Evolutionary conservation across 108 stramenopile species (phyloP).

Genomic region (Phaeodactylum tricornutum): DNA sequence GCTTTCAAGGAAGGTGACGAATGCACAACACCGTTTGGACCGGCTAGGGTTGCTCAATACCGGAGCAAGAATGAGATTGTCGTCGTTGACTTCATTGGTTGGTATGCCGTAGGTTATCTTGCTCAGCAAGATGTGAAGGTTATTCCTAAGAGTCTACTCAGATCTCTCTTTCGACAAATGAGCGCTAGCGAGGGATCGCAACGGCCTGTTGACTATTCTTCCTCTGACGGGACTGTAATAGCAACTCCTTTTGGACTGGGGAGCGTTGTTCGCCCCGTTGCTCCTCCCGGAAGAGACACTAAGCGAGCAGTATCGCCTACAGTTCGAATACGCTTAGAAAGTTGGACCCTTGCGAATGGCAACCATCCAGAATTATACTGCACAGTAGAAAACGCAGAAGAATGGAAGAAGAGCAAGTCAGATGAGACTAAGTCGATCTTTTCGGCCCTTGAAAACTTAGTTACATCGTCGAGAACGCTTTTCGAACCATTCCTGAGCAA

Average conservation of each 20-base stretch:
- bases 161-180: slow-evolving; percentile 33
- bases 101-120: slow-evolving; percentile 62
- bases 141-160: slow-evolving; percentile 45
- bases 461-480: slow-evolving; percentile 2
- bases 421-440: slow-evolving; percentile 12
- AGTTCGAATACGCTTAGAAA: slow-evolving; percentile 43
- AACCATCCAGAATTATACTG: slow-evolving; percentile 62
- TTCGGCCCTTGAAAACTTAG: slow-evolving; percentile 18
- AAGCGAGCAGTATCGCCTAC: slow-evolving; percentile 20
- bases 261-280: slow-evolving; percentile 33
- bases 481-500: slow-evolving; percentile 7
- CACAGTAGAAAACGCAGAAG: slow-evolving; percentile 49
- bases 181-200: slow-evolving; percentile 17
- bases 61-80: slow-evolving; percentile 45
- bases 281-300: slow-evolving; percentile 1
- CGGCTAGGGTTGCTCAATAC: slow-evolving; percentile 55
- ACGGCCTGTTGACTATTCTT: slow-evolving; percentile 42
- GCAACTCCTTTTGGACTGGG: slow-evolving; percentile 71
- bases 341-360: slow-evolving; percentile 73
- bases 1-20: slow-evolving; percentile 45
- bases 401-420: slow-evolving; percentile 53
- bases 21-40: slow-evolving; percentile 76
- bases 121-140: slow-evolving; percentile 38
- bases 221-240: slow-evolving; percentile 41
- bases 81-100: slow-evolving; percentile 64